Base-by-base conservation (phyloP, 257 asterid species). In the Salvia miltiorrhiza region DNA sequence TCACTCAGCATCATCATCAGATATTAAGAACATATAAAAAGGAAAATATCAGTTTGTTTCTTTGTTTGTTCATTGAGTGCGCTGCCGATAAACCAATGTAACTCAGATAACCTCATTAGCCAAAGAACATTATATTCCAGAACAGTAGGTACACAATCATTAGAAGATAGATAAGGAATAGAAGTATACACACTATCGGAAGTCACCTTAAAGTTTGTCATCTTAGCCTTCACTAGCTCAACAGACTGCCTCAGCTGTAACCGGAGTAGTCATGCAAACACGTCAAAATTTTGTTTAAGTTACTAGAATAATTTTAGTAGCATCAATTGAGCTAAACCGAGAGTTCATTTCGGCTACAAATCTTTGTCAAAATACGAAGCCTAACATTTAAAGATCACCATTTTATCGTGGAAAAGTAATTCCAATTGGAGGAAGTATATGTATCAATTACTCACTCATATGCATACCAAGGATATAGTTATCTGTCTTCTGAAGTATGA, bases 201-300 rank as follows among this genome's bases (percentile, higher is more conserved):
- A 71, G 65, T 74, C 79, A 90, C 97, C 92, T 85, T 79, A 64
- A 83, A 84, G 40, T 74, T 74, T 14, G 48, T 73, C 70, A 87
- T 81, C 81, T 78, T 84, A 44, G 73, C 37, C 86, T 82, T 80
- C 78, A 80, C 77, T 61, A 76, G 77, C 64, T 92, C 86, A 76
- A 86, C 44, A 63, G 84, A 78, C 78, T 82, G 82, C 85, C 72
- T 70, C 76, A 80, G 82, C 97, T 92, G 87, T 45, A 77, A 67
- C 50, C 71, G 53, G 73, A 71, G 62, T 63, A 64, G 48, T 48
- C 60, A 65, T 60, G 71, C 56, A 40, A 64, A 28, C 56, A 24
- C 44, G 21, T 33, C 69, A 78, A 12, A 78, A 12, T 61, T 9
- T 47, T 49, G 53, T 72, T 13, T 17, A 37, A 37, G 26, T 43